phyloP scores from a whole-genome alignment of 2,329 filamentous ascomycete genomes.

The Pseudofabraea citricarpa region DNA sequence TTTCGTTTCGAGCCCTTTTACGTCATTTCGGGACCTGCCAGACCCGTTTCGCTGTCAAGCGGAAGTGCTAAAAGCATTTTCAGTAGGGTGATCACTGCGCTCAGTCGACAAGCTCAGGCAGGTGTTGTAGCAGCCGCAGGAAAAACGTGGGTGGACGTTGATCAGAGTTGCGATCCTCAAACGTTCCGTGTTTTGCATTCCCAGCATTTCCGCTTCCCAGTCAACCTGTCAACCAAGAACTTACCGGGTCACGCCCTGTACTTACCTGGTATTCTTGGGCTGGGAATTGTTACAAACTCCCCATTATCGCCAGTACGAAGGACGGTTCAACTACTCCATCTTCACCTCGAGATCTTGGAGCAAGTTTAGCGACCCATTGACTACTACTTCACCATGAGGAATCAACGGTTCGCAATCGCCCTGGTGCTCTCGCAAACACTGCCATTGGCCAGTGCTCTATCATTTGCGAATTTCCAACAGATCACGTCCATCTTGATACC shows the following conservation, averaged over 20 bases:
- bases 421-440: neutral
- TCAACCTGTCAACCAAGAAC: neutral
- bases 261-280: no score
- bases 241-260: no score
- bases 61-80: no score
- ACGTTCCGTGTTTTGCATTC: neutral
- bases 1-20: no score
- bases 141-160: neutral
- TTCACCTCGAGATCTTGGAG: no score
- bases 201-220: neutral
- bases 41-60: no score
- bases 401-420: neutral
- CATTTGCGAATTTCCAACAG: conserved; percentile 26
- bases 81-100: no score
- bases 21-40: no score
- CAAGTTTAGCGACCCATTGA: no score
- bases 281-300: neutral
- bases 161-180: neutral
- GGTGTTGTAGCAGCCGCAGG: neutral
- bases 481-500: conserved; percentile 19
- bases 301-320: neutral
- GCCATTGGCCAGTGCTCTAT: conserved; percentile 18
- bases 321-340: no score
- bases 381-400: neutral
- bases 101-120: neutral